Base-by-base conservation (phyloP, 2,329 filamentous ascomycete species). In the Neopestalotiopsis rosae region DNA sequence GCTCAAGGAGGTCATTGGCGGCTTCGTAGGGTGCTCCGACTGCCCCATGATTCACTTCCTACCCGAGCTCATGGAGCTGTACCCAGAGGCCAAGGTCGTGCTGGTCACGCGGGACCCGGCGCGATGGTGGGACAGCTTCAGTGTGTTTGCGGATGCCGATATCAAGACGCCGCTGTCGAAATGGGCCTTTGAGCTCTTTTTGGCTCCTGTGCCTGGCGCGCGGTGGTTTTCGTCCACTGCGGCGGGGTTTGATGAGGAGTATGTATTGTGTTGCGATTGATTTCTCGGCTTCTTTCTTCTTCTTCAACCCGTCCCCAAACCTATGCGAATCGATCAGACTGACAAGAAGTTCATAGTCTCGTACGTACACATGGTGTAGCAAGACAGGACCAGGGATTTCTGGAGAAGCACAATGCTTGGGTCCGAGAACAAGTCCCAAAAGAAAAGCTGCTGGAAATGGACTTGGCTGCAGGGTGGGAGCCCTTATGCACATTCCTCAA, bases 81-180 rank as follows among this genome's bases (percentile, higher is more conserved):
- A 85, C 69, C 85, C 85, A 0, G 79, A 86, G 32, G 84, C 84
- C 12, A 81, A 81, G 66, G 83, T 86, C 7, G 80, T 87, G 20
- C 78, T 80, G 69, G 79, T 81, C 2, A 75, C 72, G 1, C 75
- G 80, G 17, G 78, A 82, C 67, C 76, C 74, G 4, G 75, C 75
- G 32, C 71, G 73, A 17, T 82, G 80, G 80, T 77, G 75, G 71
- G 69, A 71, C 56, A 81, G 78, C 67, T 74, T 77, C 45, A 34
- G 34, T 7, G 61, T 64, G 3, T 64, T 64, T 20, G 61, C 38
- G 17, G 61, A 64, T 28, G 59, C 30, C 12, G 57, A 49, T 6
- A 20, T 52, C 28, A 64, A 58, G 32, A 66, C 20, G 20, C 67
- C 64, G 20, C 49, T 56, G 52, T 62, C 24, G 38, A 64, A 61